Conservation (phyloP, 192 early-diverging fungal species). For the Podila verticillata region DNA sequence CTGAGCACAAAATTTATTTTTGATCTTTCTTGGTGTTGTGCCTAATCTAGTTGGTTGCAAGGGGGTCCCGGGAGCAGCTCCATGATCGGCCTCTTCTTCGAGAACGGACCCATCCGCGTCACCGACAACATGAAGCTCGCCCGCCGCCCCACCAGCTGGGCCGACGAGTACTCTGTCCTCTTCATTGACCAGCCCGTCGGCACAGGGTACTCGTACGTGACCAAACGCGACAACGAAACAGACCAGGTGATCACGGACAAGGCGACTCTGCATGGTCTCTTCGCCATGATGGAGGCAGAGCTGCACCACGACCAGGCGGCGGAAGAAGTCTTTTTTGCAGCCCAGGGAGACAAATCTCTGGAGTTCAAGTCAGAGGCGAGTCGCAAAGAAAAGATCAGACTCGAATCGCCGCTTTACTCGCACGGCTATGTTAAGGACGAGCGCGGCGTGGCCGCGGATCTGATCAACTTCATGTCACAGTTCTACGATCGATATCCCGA, state of each 20-base stretch:
- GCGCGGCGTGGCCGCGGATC: constrained; percentile 72
- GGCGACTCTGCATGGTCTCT: constrained; percentile 21
- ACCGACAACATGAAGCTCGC: constrained; percentile 64
- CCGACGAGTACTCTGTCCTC: constrained; percentile 74
- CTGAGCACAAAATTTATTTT: not conserved
- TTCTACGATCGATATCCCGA: constrained; percentile 78
- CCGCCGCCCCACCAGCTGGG: constrained; percentile 69
- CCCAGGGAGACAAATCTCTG: constrained; percentile 10
- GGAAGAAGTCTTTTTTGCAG: constrained; percentile 52
- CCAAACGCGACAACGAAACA: not conserved
- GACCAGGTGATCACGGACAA: constrained; percentile 34
- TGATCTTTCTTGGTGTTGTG: not conserved
- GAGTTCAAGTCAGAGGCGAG: not conserved
- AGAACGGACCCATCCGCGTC: constrained; percentile 78
- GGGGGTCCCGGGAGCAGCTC: constrained; percentile 85
- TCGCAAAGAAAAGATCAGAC: constrained; percentile 11
- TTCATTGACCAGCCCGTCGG: constrained; percentile 88
- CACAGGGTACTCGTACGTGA: constrained; percentile 65
- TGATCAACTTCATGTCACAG: constrained; percentile 73
- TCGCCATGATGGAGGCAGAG: constrained; percentile 1
- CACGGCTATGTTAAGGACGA: constrained; percentile 79
- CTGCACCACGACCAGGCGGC: constrained; percentile 20
- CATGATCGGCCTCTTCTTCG: constrained; percentile 79
- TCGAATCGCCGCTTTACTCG: constrained; percentile 38
- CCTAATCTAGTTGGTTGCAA: constrained; percentile 71